Percentiles rank a stretch among this genome's conserved stretches.
These are phyloP conservation scores for Orbilia ellipsospora DNA, from an alignment of 2,329 filamentous ascomycete species.

Conservation along the genomic window DNA sequence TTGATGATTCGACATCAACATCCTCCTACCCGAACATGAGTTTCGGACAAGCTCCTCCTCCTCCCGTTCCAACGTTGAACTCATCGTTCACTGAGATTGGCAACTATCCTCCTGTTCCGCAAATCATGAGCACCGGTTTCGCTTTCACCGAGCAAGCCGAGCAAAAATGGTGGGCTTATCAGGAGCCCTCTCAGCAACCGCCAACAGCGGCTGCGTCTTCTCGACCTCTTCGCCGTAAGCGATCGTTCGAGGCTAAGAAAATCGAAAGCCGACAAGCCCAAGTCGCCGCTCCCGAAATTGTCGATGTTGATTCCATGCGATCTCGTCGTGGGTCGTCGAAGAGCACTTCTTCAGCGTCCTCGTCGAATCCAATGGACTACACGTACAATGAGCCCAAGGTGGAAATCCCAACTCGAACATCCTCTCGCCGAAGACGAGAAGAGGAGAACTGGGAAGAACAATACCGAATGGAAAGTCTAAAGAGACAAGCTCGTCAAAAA, in stretches of 20 bases:
- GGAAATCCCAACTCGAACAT: constrained; percentile 31
- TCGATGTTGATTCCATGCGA: constrained; percentile 53
- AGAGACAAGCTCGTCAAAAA: constrained; percentile 52
- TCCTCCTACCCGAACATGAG: constrained; percentile 45
- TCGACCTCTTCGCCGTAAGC: constrained; percentile 39
- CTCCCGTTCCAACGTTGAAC: constrained; percentile 32
- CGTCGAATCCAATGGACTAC: constrained; percentile 28
- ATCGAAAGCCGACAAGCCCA: constrained; percentile 25
- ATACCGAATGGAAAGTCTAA: constrained; percentile 47
- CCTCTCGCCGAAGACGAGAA: constrained; percentile 43
- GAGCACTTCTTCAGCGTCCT: constrained; percentile 40
- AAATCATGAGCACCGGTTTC: constrained; percentile 51
- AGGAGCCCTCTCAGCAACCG: constrained; percentile 34
- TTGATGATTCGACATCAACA: constrained; percentile 56
- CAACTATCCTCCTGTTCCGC: constrained; percentile 49
- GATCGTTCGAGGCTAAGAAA: constrained; percentile 47
- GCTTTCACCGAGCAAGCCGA: constrained; percentile 48
- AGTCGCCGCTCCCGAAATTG: constrained; percentile 37
- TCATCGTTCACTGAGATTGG: constrained; percentile 50
- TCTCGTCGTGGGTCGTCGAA: constrained; percentile 50
- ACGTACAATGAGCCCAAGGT: constrained; percentile 37
- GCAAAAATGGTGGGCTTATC: constrained; percentile 47
- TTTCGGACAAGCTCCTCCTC: constrained; percentile 53
- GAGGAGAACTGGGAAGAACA: constrained; percentile 55
- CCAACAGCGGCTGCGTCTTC: constrained; percentile 38